phyloP scores from a whole-genome alignment of 2,329 filamentous ascomycete genomes.

The Beauveria brongniartii region DNA sequence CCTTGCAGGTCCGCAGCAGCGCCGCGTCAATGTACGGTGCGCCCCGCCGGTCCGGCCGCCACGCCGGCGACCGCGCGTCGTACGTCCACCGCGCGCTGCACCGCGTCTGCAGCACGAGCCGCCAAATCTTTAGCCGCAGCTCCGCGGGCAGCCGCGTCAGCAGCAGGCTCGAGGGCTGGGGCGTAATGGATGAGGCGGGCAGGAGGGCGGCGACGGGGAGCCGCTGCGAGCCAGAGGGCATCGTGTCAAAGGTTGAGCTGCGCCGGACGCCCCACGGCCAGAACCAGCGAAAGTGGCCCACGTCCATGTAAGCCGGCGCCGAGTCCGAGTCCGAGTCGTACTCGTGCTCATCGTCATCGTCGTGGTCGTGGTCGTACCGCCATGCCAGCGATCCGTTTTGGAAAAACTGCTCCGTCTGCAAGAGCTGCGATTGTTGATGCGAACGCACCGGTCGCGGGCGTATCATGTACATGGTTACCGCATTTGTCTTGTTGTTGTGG shows the following conservation, averaged over 20 bases:
- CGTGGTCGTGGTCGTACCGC: neutral
- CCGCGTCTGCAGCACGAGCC: slow-evolving; percentile 1
- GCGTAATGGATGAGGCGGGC: neutral
- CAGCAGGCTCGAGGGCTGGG: neutral
- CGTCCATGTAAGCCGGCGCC: slow-evolving; percentile 3
- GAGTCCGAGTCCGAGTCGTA: neutral
- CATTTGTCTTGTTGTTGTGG: neutral
- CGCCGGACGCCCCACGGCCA: slow-evolving; percentile 8
- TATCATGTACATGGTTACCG: slow-evolving; percentile 5
- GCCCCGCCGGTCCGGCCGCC: slow-evolving; percentile 4
- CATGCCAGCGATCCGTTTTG: slow-evolving; percentile 8
- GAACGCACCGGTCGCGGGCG: slow-evolving; percentile 6
- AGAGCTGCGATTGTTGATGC: neutral
- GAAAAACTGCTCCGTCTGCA: slow-evolving; percentile 9
- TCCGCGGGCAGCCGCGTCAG: neutral
- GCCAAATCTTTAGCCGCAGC: neutral
- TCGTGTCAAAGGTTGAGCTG: slow-evolving; percentile 9
- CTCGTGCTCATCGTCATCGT: neutral
- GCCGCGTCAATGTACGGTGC: slow-evolving; percentile 7
- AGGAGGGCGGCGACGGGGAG: slow-evolving; percentile 4
- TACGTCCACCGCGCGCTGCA: slow-evolving; percentile 3
- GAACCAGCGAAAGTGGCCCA: slow-evolving; percentile 10
- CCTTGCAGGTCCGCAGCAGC: slow-evolving; percentile 6
- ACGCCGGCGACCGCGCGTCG: neutral
- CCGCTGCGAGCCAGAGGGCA: slow-evolving; percentile 1